Percentiles rank a stretch among this genome's conserved stretches.
Conservation (phyloP, 140 eudicot genomes). For the Anethum foeniculum region DNA sequence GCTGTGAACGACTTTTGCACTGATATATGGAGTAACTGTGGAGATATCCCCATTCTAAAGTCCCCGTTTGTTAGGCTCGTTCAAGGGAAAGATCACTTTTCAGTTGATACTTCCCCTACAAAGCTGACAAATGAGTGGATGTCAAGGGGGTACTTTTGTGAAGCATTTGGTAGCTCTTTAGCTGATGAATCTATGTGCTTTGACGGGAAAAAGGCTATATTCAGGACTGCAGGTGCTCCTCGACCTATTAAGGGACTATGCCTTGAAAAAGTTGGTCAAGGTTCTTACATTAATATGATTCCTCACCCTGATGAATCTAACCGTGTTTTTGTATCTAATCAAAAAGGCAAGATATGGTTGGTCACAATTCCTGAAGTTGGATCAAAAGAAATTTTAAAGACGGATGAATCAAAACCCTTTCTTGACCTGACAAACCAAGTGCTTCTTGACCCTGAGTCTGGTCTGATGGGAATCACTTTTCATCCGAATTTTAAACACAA, state of each 20-base stretch:
- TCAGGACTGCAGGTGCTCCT: slow-evolving; percentile 24
- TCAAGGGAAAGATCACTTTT: neutral
- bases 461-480: slow-evolving; percentile 70
- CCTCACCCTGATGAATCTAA: slow-evolving; percentile 71
- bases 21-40: slow-evolving; percentile 64
- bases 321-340: slow-evolving; percentile 67
- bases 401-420: slow-evolving; percentile 59
- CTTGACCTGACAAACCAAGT: slow-evolving; percentile 66
- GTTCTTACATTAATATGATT: slow-evolving; percentile 58
- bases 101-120: neutral
- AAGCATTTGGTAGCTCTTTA: slow-evolving; percentile 53
- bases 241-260: slow-evolving; percentile 52
- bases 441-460: slow-evolving; percentile 54
- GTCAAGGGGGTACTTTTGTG: slow-evolving; percentile 55
- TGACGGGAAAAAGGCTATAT: slow-evolving; percentile 34
- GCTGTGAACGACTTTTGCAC: slow-evolving; percentile 32
- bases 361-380: slow-evolving; percentile 54
- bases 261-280: slow-evolving; percentile 68
- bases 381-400: slow-evolving; percentile 43
- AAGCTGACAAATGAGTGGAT: slow-evolving; percentile 36
- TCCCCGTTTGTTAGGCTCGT: slow-evolving; percentile 56
- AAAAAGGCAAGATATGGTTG: slow-evolving; percentile 66
- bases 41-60: slow-evolving; percentile 38
- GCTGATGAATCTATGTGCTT: slow-evolving; percentile 39
- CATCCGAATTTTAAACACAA: slow-evolving; percentile 72